Percentiles rank a stretch among this genome's conserved stretches.
These are phyloP conservation scores for Coemansia furcata DNA, from an alignment of 192 early-diverging fungal species.

Conservation along the genomic window DNA sequence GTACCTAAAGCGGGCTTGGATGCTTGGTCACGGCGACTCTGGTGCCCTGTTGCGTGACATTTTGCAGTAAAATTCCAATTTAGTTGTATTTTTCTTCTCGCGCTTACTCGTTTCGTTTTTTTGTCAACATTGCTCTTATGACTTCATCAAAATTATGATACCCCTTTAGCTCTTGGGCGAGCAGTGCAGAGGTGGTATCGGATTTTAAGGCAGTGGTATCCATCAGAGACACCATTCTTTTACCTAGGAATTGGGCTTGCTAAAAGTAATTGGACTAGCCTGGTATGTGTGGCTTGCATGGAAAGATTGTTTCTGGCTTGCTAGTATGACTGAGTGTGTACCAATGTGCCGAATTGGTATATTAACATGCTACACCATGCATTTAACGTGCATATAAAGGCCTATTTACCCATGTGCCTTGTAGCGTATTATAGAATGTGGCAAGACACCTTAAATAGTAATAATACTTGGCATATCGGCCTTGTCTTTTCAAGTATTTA, in stretches of 20 bases:
- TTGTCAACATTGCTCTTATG: not conserved
- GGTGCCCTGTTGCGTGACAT: constrained; percentile 47
- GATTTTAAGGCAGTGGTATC: not conserved
- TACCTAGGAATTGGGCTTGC: not conserved
- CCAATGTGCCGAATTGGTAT: not conserved
- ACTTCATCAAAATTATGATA: not conserved
- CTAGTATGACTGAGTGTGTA: not conserved
- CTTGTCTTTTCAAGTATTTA: not conserved
- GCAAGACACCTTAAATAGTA: not conserved
- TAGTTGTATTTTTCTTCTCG: constrained; percentile 11
- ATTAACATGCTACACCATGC: not conserved
- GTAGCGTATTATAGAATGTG: not conserved
- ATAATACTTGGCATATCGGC: not conserved
- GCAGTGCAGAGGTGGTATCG: too few species aligned
- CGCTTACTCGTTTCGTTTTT: not conserved
- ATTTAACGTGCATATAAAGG: not conserved
- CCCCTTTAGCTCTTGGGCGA: too few species aligned
- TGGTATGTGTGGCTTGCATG: not conserved
- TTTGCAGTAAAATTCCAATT: constrained; percentile 18
- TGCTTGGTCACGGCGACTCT: constrained; percentile 40
- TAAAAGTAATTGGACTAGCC: not conserved
- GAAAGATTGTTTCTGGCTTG: not conserved
- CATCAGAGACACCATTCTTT: not conserved
- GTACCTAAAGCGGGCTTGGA: constrained; percentile 49
- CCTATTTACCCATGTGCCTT: not conserved